Evolutionary conservation across 441 rosid species (phyloP), one percentile per base, ranked within the genome.

Genomic region (Erodium texanum): DNA sequence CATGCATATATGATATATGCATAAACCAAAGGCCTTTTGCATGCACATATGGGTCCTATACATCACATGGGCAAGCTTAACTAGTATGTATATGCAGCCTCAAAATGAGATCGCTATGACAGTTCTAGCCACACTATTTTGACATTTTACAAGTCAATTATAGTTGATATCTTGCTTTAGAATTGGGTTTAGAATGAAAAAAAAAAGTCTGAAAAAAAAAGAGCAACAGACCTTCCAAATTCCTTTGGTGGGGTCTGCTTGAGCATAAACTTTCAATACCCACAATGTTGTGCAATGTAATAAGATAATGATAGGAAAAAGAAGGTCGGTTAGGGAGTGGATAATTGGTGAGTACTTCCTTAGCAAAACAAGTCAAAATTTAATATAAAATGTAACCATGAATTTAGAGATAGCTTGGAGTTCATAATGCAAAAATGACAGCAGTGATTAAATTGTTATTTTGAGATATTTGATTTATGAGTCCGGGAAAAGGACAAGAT

Each of bases 241-340:
- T 50, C 58, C 58, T 50, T 50, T 50, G 19, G 58, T 50, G 58
- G 58, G 58, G 58, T 50, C 16, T 50, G 19, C 58, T 50, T 50
- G 58, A 8, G 58, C 19, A 50, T 50, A n/a, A 20, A 50, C 58
- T 15, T 50, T 15, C 58, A 50, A 20, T 50, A 50, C 58, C 58
- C 58, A 50, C 19, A 50, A 50, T 20, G 58, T 50, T 50, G 58
- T 50, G 20, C 4, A 7, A n/a, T 15, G 58, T 50, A 0, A 15
- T 50, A 5, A 50, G 20, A 50, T 20, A 50, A 50, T 50, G 16
- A 50, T 16, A n/a, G 58, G 20, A 50, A 50, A 50, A 50, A 50
- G 58, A n/a, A 6, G 16, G 58, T 4, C 6, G 34, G 6, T 29
- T 7, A 29, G 6, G 0, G 34, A 29, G 34, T 29, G 34, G 34